Conservation (phyloP, 495 filamentous ascomycete genomes). For the Penicillium dipodomyicola region DNA sequence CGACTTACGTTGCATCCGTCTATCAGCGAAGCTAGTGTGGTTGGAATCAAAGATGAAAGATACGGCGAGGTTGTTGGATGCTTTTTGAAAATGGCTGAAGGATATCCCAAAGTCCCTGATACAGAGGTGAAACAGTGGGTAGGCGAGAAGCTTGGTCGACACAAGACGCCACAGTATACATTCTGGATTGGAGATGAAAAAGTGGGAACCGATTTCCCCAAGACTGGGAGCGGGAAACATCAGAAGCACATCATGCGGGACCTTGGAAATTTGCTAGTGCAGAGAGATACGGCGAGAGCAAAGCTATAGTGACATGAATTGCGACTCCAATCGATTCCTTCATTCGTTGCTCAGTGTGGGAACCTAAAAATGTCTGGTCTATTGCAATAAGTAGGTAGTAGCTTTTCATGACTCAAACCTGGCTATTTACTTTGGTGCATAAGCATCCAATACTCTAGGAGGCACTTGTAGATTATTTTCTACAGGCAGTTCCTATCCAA, state of each 20-base stretch:
- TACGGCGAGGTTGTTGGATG: slow-evolving; percentile 28
- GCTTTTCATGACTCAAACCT: too few species aligned
- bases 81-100: slow-evolving; percentile 15
- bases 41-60: slow-evolving; percentile 20
- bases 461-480: too few species aligned
- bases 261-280: slow-evolving; percentile 28
- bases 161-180: slow-evolving; percentile 56
- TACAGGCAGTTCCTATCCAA: too few species aligned
- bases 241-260: slow-evolving; percentile 59
- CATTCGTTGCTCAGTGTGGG: too few species aligned
- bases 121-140: slow-evolving; percentile 37
- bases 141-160: slow-evolving; percentile 46
- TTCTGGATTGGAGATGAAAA: slow-evolving; percentile 58
- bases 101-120: too few species aligned
- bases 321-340: too few species aligned
- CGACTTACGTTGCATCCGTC: slow-evolving; percentile 17
- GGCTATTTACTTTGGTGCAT: too few species aligned
- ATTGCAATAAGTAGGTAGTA: too few species aligned
- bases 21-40: slow-evolving; percentile 23
- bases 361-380: too few species aligned
- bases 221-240: slow-evolving; percentile 65
- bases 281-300: too few species aligned
- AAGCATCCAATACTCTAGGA: too few species aligned
- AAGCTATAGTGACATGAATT: too few species aligned
- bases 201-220: slow-evolving; percentile 47